These are phyloP conservation scores for Chaetomium sp. DNA, from an alignment of 2,329 filamentous ascomycete species.

Conservation along the genomic window DNA sequence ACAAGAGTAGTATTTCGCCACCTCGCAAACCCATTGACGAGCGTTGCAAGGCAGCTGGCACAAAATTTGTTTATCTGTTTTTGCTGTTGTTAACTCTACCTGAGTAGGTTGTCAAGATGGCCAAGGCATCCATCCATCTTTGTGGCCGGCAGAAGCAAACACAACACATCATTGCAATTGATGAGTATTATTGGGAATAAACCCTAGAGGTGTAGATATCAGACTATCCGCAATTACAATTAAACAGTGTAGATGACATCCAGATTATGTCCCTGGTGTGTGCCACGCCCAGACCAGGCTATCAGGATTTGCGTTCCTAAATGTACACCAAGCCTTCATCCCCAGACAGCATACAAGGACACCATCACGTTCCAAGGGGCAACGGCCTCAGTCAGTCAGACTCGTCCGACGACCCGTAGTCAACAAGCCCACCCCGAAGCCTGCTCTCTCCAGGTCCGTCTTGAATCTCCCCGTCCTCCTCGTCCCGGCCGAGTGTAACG, in stretches of 20 bases:
- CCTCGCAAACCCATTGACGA: too few relatives aligned
- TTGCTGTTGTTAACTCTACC: background rate
- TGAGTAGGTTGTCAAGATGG: background rate
- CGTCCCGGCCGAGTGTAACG: background rate
- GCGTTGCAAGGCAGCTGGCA: too few relatives aligned
- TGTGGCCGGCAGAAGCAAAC: background rate
- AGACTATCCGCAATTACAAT: background rate
- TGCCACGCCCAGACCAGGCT: background rate
- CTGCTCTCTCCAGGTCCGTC: background rate
- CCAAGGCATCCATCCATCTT: too few relatives aligned
- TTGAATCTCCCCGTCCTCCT: constrained; percentile 2
- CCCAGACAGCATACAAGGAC: background rate
- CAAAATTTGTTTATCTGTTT: too few relatives aligned
- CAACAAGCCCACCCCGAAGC: constrained; percentile 20
- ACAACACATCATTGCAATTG: background rate
- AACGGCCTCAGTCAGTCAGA: constrained; percentile 14
- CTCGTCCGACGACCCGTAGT: constrained; percentile 29
- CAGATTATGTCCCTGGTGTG: background rate
- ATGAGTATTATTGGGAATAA: background rate
- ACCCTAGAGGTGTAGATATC: background rate
- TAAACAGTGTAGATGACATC: background rate
- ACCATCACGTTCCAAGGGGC: background rate
- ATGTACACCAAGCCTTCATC: background rate
- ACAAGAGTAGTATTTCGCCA: too few relatives aligned
- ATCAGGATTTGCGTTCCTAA: background rate